Base-by-base conservation (phyloP, 192 early-diverging fungal genomes). In the Haplosporangium gracile region DNA sequence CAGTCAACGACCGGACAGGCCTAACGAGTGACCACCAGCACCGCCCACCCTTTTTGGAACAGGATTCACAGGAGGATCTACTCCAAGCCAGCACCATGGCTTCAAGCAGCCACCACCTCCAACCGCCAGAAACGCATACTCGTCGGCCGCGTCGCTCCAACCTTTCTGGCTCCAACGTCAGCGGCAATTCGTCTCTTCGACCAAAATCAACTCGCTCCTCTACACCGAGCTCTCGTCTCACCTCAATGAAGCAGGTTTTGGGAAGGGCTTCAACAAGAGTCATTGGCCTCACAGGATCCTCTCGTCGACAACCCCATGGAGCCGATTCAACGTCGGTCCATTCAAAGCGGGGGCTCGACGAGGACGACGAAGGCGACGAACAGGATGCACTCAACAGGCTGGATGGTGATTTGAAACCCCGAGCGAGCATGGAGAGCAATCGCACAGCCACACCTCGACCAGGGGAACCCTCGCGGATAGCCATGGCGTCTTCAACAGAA, bases 191-290 rank as follows among this genome's bases (percentile, higher is more conserved):
- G 1, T 79, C 77, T 15, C 34, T 65, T 20, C 80, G 47, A 9
- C n/a, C 72, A 49, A 74, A n/a, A 16, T 80, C 81, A 8, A 76
- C 70, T 4, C 63, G 55, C 26, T 75, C 82, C 2, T 76, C 82
- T 8, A n/a, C 68, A 2, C 29, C 77, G 0, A 80, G 60, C 57
- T 65, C 83, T n/a, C 68, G 39, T 24, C 45, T 85, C 6, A 43
- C 68, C 16, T 77, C 83, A 2, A 38, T 85, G 32, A 85, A 85
- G 49, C 72, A 79, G 32, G 83, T 75, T 15, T 75, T 85, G 0
- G 83, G 78, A 1, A 70, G 83, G 26, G 83, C 83, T 10, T 85
- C 83, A 15, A 85, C 83, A 43, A 76, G 83, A 80, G 83, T 85
- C 60, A 77, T 85, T 15, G 80, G 80, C 39, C 51, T 76, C n/a